Conservation (phyloP, 139 green algal species). For the Chlamydomonas sphaeroides region DNA sequence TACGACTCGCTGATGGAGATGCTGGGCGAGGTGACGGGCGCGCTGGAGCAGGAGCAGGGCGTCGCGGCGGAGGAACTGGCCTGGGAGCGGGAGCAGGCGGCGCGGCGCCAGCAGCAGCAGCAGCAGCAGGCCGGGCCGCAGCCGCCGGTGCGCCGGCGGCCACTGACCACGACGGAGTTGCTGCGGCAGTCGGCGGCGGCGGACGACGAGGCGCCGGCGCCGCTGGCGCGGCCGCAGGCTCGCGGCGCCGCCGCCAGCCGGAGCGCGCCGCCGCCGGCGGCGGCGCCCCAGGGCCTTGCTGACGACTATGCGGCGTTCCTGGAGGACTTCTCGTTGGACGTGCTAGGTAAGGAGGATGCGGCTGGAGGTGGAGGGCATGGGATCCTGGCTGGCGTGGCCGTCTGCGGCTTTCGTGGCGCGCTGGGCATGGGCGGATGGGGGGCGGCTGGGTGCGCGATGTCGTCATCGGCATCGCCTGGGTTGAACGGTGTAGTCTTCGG, state of each 20-base stretch:
- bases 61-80: too few relatives aligned
- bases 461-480: too few relatives aligned
- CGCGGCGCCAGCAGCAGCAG: neutral
- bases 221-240: neutral
- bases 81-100: neutral
- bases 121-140: neutral
- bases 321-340: constrained; percentile 20
- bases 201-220: neutral
- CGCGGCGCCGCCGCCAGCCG: too few relatives aligned
- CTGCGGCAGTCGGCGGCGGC: neutral
- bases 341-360: neutral
- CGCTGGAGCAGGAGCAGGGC: neutral
- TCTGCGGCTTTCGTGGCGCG: neutral
- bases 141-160: neutral
- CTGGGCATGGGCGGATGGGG: neutral
- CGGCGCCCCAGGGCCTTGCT: neutral
- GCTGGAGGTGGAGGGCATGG: neutral
- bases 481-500: too few relatives aligned
- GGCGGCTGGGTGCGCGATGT: too few relatives aligned
- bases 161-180: constrained; percentile 8
- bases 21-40: neutral
- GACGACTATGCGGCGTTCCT: neutral
- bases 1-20: constrained; percentile 36
- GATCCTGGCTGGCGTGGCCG: neutral
- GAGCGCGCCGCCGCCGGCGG: neutral